A percentile compares a stretch with the other conserved stretches of the same genome.
phyloP scores from a whole-genome alignment of 345 rosid species.

The Microthlaspi erraticum region DNA sequence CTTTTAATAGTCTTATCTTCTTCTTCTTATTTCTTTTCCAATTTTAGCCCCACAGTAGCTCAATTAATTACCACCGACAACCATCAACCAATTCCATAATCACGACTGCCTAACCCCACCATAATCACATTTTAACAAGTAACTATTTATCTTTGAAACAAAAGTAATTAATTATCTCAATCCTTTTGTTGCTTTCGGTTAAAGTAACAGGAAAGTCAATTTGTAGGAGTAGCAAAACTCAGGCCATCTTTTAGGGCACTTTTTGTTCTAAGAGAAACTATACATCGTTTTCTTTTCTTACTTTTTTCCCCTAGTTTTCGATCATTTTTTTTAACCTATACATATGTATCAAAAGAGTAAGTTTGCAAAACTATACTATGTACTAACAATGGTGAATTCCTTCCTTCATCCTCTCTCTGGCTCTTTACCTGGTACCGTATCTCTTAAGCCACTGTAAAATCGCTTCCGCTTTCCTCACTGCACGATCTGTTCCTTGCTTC shows the following conservation, averaged over 20 bases:
- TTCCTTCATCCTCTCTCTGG: constrained; percentile 34
- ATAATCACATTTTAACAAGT: constrained; percentile 11
- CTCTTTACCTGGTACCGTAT: constrained; percentile 34
- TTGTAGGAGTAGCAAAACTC: constrained; percentile 17
- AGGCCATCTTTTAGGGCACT: background rate
- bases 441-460: constrained; percentile 48
- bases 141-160: constrained; percentile 4
- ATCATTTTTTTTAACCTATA: constrained; percentile 23
- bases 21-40: background rate
- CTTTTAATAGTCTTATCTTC: background rate
- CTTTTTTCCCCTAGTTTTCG: background rate
- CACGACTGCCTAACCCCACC: constrained; percentile 7
- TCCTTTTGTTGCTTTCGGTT: constrained; percentile 32
- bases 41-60: constrained; percentile 18
- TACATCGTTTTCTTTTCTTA: constrained; percentile 1
- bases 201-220: constrained; percentile 11
- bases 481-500: constrained; percentile 52
- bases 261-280: constrained; percentile 13
- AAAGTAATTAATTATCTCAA: constrained; percentile 15
- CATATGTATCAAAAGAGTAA: background rate
- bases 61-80: constrained; percentile 24
- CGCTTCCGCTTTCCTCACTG: constrained; percentile 58
- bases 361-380: background rate
- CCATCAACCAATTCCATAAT: constrained; percentile 19
- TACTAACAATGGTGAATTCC: constrained; percentile 19